Conservation (phyloP, 106 monocot species). For the Ottelia alismoides region DNA sequence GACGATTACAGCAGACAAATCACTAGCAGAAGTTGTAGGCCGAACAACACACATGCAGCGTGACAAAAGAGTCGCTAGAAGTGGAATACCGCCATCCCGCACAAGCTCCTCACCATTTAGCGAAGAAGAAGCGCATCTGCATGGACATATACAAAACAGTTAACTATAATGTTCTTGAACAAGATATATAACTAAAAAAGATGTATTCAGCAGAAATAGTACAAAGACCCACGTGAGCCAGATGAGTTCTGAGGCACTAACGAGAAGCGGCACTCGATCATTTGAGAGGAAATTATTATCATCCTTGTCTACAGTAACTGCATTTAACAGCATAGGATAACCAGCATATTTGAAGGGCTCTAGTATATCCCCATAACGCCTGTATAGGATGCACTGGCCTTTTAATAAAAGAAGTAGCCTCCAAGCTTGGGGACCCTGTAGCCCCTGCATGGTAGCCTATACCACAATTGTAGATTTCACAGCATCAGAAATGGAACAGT, state of each 20-base stretch:
- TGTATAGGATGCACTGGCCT: conserved; percentile 91
- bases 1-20: conserved; percentile 83
- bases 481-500: no score
- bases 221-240: conserved; percentile 75
- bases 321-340: conserved; percentile 95
- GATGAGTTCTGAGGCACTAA: conserved; percentile 89
- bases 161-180: no score
- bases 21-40: conserved; percentile 87
- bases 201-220: no score
- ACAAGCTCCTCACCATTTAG: conserved; percentile 97
- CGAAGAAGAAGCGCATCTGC: conserved; percentile 89
- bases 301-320: conserved; percentile 86
- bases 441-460: conserved; percentile 96
- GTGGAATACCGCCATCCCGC: conserved; percentile 89
- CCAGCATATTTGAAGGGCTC: conserved; percentile 99
- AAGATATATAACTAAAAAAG: no score
- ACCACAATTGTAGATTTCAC: neutral
- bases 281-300: conserved; percentile 96
- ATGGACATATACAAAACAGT: no score
- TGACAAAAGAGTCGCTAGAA: conserved; percentile 82
- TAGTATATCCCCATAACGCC: conserved; percentile 80
- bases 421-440: conserved; percentile 98
- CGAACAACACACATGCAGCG: conserved; percentile 93
- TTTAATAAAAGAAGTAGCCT: conserved; percentile 84
- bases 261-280: conserved; percentile 81